These are phyloP conservation scores for Brettanomyces bruxellensis DNA, from an alignment of 805 yeast species.

Conservation along the genomic window DNA sequence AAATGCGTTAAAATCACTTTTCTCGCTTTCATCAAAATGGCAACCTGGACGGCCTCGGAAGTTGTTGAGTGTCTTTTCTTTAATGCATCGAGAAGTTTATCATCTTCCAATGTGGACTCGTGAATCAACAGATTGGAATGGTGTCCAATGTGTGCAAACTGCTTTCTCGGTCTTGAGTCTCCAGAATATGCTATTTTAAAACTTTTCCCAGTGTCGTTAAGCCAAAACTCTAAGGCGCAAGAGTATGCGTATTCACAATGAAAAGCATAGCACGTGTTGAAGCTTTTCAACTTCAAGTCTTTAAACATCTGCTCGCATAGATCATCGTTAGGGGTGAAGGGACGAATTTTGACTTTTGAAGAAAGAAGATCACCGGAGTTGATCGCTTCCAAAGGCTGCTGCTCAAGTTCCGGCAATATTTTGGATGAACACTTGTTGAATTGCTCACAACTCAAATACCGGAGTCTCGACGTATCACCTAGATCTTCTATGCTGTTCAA, in stretches of 20 bases:
- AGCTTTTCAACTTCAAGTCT: slow-evolving; percentile 26
- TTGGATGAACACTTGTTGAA: slow-evolving; percentile 12
- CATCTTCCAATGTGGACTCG: slow-evolving; percentile 88
- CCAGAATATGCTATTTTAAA: slow-evolving; percentile 88
- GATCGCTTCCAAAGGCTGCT: slow-evolving; percentile 19
- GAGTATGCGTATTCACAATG: slow-evolving; percentile 85
- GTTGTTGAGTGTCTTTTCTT: slow-evolving; percentile 82
- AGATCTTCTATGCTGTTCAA: slow-evolving; percentile 32
- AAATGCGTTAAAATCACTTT: slow-evolving; percentile 81
- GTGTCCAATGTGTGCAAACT: slow-evolving; percentile 53
- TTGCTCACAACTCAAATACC: slow-evolving; percentile 24
- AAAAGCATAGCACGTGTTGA: slow-evolving; percentile 62
- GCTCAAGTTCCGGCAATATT: slow-evolving; percentile 10
- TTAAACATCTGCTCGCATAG: slow-evolving; percentile 1
- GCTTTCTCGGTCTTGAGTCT: slow-evolving; percentile 77
- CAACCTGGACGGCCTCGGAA: slow-evolving; percentile 71
- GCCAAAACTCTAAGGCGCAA: slow-evolving; percentile 41
- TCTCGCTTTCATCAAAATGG: slow-evolving; percentile 61
- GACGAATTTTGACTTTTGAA: background rate
- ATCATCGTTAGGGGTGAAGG: background rate
- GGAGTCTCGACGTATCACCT: slow-evolving; percentile 10
- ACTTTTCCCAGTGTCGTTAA: slow-evolving; percentile 9
- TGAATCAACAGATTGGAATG: slow-evolving; percentile 73
- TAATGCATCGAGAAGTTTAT: slow-evolving; percentile 65
- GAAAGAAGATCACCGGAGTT: slow-evolving; percentile 13